Evolutionary conservation across 805 yeast genomes (phyloP), one percentile per base, ranked within the genome.

Genomic region (Kazachstania viticola): DNA sequence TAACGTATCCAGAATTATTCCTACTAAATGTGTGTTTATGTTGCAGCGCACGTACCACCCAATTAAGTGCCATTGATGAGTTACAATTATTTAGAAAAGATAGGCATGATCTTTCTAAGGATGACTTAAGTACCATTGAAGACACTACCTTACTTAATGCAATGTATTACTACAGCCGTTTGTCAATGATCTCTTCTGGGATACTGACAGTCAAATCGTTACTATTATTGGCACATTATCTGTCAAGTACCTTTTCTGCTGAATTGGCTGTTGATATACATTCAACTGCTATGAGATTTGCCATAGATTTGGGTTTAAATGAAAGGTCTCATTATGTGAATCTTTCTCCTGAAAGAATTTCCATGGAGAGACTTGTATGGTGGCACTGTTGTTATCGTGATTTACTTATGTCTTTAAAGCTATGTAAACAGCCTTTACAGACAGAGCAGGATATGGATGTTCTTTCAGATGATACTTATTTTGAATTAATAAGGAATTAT

Each of bases 251-350:
- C 14, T 40, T 48, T 30, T 61, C 66, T 17, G 51, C 65, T 1
- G 71, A 69, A 25, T 53, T 65, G 9, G 60, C 65, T 4, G 61
- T 57, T 32, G 53, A 61, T 30, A 41, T 72, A 13, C 46, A 63
- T 4, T 48, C 71, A 2, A 59, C 67, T 1, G 71, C 73, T 5
- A 61, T 70, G 4, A 57, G 76, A 38, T 65, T 63, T 38, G 78
- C 78, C 0, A 69, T 65, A 29, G 75, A 71, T 25, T 42, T 73
- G 45, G 81, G 81, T 0, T 54, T 79, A 5, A 72, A 76, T 40
- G 21, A 29, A 21, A 51, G 50, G 4, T 78, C 71, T 28, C 43
- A 65, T 2, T 61, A 62, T 31, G 41, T 49, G 3, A 59, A 63
- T 1, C 37, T 70, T 13, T 24, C 58, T 0, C 40, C 45, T 0